Percentiles rank a stretch among this genome's conserved stretches.
Evolutionary conservation across 495 filamentous ascomycete genomes (phyloP).

Genomic region (Penicillium coffeae): DNA sequence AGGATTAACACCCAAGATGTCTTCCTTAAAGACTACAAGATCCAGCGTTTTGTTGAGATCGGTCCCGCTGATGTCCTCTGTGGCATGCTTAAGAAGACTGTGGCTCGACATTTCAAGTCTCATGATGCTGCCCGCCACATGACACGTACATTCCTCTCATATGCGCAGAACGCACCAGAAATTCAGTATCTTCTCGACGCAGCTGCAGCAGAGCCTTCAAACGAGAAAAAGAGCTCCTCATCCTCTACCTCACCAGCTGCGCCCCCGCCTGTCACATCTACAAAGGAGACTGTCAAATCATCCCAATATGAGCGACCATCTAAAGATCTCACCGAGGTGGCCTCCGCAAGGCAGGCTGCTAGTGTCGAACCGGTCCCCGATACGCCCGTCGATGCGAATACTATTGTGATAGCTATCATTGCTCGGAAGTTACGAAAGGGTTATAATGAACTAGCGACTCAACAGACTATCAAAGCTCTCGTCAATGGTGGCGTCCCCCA

Average conservation of each 20-base stretch:
- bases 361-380: too few relatives aligned
- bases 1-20: constrained; percentile 99
- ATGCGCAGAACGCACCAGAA: constrained; percentile 98
- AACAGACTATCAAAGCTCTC: too few relatives aligned
- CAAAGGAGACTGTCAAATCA: constrained; percentile 55
- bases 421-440: too few relatives aligned
- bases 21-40: constrained; percentile 88
- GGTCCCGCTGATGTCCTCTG: constrained; percentile 97
- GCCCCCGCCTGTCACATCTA: constrained; percentile 31
- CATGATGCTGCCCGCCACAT: constrained; percentile 95
- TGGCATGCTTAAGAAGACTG: constrained; percentile 92
- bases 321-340: constrained; percentile 82
- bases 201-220: constrained; percentile 83
- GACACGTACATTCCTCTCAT: constrained; percentile 95
- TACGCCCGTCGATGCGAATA: too few relatives aligned
- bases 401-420: too few relatives aligned
- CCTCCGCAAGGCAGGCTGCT: constrained; percentile 78
- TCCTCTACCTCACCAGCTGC: constrained; percentile 33
- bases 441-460: too few relatives aligned
- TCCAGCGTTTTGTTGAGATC: constrained; percentile 95
- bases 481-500: too few relatives aligned
- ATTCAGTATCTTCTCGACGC: constrained; percentile 99
- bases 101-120: constrained; percentile 96
- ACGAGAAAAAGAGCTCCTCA: constrained; percentile 46
- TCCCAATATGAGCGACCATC: constrained; percentile 67